Conservation (phyloP, 1,284 basidiomycete species). For the Ustilago trichophora region DNA sequence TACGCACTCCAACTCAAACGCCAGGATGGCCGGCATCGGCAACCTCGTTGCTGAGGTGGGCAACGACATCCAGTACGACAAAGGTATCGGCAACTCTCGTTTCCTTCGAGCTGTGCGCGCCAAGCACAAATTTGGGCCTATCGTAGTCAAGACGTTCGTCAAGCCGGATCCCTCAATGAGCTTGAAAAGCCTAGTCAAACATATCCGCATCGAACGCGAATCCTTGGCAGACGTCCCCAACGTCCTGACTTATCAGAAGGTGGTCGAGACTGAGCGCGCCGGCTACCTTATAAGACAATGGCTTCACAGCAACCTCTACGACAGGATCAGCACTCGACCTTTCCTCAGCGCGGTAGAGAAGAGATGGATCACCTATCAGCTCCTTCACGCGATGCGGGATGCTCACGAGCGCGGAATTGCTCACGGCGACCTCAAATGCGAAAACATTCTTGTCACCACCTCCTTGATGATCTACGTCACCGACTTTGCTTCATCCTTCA, state of each 20-base stretch:
- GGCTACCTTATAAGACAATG: constrained; percentile 95
- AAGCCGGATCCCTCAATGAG: constrained; percentile 80
- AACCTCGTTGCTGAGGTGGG: constrained; percentile 58
- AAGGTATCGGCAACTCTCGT: constrained; percentile 82
- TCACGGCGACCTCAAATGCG: constrained; percentile 97
- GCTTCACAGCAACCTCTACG: constrained; percentile 93
- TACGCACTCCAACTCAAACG: constrained; percentile 43
- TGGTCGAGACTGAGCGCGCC: constrained; percentile 93
- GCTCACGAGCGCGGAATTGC: constrained; percentile 81
- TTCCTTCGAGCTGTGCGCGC: constrained; percentile 92
- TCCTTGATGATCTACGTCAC: constrained; percentile 95
- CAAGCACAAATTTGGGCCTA: constrained; percentile 75
- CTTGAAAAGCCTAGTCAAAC: constrained; percentile 74
- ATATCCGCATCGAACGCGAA: constrained; percentile 82
- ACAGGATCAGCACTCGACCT: constrained; percentile 96
- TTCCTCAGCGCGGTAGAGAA: constrained; percentile 92
- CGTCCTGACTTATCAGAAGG: constrained; percentile 87
- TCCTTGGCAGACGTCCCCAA: constrained; percentile 84
- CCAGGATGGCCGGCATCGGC: constrained; percentile 50
- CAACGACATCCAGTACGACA: constrained; percentile 61
- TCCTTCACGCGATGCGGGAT: constrained; percentile 84
- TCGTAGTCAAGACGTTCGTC: constrained; percentile 83
- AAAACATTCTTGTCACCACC: constrained; percentile 95
- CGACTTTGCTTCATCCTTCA: constrained; percentile 92
- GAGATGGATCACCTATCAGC: constrained; percentile 96